These are phyloP conservation scores for Cercospora nicotianae DNA, from an alignment of 2,329 filamentous ascomycete species.

Conservation along the genomic window DNA sequence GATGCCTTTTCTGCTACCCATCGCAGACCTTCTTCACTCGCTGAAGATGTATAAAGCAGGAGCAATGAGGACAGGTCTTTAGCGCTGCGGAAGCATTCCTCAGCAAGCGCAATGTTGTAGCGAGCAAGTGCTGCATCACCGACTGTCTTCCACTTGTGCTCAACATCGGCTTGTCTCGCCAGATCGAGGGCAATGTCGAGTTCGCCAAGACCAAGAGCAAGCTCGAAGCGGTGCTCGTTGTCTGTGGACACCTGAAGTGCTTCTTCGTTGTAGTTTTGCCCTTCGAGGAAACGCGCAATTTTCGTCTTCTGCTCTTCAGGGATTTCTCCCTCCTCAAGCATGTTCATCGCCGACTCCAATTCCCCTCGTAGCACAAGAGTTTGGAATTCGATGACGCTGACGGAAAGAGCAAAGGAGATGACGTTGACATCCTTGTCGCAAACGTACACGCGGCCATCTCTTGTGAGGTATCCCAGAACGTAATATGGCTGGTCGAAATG, in stretches of 20 bases:
- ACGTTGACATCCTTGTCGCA: conserved; percentile 93
- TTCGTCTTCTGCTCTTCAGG: conserved; percentile 96
- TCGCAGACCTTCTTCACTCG: conserved; percentile 71
- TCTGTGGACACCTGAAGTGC: conserved; percentile 94
- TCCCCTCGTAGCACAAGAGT: conserved; percentile 92
- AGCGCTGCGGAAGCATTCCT: conserved; percentile 88
- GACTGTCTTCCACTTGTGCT: conserved; percentile 98
- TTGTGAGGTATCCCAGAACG: conserved; percentile 88
- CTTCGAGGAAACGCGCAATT: conserved; percentile 94
- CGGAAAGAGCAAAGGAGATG: conserved; percentile 84
- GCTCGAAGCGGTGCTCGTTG: conserved; percentile 92
- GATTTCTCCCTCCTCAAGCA: conserved; percentile 68
- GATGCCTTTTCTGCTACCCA: conserved; percentile 73
- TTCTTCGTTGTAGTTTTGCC: conserved; percentile 94
- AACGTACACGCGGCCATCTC: conserved; percentile 92
- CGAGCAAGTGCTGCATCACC: conserved; percentile 83
- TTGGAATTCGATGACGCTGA: conserved; percentile 94
- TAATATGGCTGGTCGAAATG: conserved; percentile 97
- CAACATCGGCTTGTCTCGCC: conserved; percentile 77
- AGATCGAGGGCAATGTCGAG: conserved; percentile 83
- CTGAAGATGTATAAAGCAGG: conserved; percentile 82
- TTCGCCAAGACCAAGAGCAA: conserved; percentile 78
- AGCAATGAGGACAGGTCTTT: conserved; percentile 88
- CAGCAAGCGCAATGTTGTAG: conserved; percentile 85
- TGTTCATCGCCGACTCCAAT: conserved; percentile 83